Evolutionary conservation across 768 basidiomycete genomes (phyloP).

Genomic region (Boletus rufocinnamomeus): DNA sequence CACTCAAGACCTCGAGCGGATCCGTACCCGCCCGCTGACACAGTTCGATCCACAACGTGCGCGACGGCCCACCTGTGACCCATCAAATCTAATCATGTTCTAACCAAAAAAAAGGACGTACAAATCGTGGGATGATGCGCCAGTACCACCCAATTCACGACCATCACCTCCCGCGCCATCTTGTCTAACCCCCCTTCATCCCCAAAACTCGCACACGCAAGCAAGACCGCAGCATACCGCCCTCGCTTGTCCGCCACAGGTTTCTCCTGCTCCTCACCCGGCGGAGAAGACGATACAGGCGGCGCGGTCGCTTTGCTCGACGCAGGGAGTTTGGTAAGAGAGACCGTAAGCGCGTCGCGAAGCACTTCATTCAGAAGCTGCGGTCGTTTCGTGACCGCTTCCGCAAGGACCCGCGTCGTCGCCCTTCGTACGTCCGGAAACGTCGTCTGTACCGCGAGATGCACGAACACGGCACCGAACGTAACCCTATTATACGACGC

Average conservation of each 20-base stretch:
- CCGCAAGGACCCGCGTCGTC: constrained; percentile 45
- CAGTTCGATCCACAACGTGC: constrained; percentile 70
- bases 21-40: constrained; percentile 71
- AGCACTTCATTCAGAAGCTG: constrained; percentile 52
- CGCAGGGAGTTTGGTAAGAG: constrained; percentile 43
- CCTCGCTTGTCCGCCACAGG: constrained; percentile 50
- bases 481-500: constrained; percentile 45
- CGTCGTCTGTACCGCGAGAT: constrained; percentile 64
- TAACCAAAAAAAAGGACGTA: constrained; percentile 34
- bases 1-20: constrained; percentile 59
- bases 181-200: constrained; percentile 41
- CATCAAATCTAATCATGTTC: background rate
- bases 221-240: constrained; percentile 53
- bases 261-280: constrained; percentile 40
- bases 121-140: constrained; percentile 72
- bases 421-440: constrained; percentile 55
- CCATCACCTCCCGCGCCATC: constrained; percentile 43
- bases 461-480: constrained; percentile 65
- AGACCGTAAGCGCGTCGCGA: constrained; percentile 57
- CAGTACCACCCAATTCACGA: constrained; percentile 62
- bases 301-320: constrained; percentile 25
- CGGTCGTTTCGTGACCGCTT: constrained; percentile 43
- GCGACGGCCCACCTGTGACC: constrained; percentile 18
- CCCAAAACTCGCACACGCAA: constrained; percentile 49
- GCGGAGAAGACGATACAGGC: background rate